Evolutionary conservation across 192 early-diverging fungal species (phyloP).

Genomic region (Thamnidium elegans): DNA sequence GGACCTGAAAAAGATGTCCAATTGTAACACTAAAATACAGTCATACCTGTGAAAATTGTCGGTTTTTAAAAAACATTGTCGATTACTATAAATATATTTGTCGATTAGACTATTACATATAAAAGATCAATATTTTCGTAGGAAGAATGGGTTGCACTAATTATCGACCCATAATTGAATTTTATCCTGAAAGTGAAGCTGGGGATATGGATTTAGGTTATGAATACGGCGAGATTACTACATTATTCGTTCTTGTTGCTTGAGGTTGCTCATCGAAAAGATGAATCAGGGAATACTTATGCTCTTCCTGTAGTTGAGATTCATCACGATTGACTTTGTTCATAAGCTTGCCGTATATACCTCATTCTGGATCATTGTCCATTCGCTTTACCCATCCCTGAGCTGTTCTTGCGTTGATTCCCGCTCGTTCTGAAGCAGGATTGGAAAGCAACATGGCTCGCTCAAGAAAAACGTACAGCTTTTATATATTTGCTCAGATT

Average conservation of each 20-base stretch:
- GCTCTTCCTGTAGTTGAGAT: conserved; percentile 11
- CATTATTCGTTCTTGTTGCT: conserved; percentile 9
- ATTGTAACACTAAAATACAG: background rate
- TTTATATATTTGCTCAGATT: conserved; percentile 12
- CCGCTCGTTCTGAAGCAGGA: too few relatives aligned
- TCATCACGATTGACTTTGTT: conserved; percentile 3
- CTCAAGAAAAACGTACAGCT: conserved; percentile 12
- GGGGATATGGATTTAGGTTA: background rate
- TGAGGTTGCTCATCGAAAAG: conserved; percentile 9
- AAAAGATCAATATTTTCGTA: conserved; percentile 7
- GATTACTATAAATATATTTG: conserved; percentile 7
- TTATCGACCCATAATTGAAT: conserved; percentile 1
- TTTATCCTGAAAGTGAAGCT: conserved; percentile 2
- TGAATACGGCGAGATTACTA: background rate
- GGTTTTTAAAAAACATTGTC: conserved; percentile 8
- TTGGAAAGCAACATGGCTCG: conserved; percentile 10
- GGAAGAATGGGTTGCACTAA: conserved; percentile 9
- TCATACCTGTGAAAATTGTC: conserved; percentile 10
- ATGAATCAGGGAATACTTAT: conserved; percentile 10
- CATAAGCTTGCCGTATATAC: too few relatives aligned
- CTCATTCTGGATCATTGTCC: too few relatives aligned
- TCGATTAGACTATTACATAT: conserved; percentile 2
- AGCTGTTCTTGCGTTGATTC: too few relatives aligned
- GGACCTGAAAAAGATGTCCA: too few relatives aligned
- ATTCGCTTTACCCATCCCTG: too few relatives aligned